Evolutionary conservation across 2,329 filamentous ascomycete genomes (phyloP).

Genomic region (Graphilbum sp.): DNA sequence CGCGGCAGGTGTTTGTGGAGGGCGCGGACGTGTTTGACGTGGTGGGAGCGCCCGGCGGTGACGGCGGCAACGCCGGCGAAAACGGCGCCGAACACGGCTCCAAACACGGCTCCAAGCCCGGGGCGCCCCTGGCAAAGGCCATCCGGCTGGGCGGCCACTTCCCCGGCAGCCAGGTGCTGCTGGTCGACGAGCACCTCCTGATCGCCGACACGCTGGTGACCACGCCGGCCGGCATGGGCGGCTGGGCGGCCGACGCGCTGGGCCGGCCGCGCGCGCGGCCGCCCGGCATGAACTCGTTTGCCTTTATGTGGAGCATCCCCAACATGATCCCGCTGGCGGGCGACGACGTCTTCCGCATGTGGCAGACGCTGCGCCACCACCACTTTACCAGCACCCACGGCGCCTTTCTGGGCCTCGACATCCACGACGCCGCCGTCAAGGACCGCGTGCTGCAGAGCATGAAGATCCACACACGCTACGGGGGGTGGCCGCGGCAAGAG

Average conservation of each 20-base stretch:
- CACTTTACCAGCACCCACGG: conserved; percentile 53
- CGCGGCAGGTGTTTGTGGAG: conserved; percentile 29
- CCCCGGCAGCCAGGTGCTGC: conserved; percentile 52
- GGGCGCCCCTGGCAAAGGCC: conserved; percentile 34
- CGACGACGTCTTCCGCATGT: conserved; percentile 49
- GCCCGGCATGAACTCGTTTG: conserved; percentile 33
- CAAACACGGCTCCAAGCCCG: too few relatives aligned
- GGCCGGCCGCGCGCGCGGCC: conserved; percentile 22
- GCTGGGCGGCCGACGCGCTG: conserved; percentile 27
- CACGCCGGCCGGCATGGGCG: conserved; percentile 39
- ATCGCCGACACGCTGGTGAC: conserved; percentile 65
- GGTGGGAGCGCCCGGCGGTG: conserved; percentile 1
- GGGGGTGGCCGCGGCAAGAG: conserved; percentile 26
- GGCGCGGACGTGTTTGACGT: conserved; percentile 22
- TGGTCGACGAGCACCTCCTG: conserved; percentile 46
- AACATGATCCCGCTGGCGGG: conserved; percentile 58
- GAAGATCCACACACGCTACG: conserved; percentile 48
- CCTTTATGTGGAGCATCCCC: conserved; percentile 64
- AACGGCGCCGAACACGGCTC: too few relatives aligned
- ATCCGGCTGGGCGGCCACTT: conserved; percentile 70
- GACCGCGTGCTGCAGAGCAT: conserved; percentile 55
- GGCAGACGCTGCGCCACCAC: conserved; percentile 44
- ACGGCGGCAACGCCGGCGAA: too few relatives aligned
- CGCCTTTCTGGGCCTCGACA: conserved; percentile 47
- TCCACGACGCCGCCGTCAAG: conserved; percentile 41